Conservation (phyloP, 257 asterid genomes). For the Jacaranda copaia region DNA sequence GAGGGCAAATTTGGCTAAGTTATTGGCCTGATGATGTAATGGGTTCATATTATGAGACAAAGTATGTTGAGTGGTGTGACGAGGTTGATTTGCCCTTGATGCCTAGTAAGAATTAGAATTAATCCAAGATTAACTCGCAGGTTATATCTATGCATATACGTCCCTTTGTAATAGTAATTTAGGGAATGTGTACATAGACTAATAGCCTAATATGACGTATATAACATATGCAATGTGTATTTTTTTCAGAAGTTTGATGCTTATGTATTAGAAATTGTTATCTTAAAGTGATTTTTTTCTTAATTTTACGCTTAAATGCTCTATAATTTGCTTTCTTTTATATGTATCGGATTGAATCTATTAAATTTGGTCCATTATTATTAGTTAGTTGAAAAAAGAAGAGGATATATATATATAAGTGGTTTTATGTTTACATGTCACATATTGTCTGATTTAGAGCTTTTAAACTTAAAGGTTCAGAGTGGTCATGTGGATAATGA, state of each 20-base stretch:
- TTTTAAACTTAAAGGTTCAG: too few relatives aligned
- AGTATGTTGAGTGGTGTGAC: slow-evolving; percentile 84
- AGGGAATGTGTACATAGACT: background rate
- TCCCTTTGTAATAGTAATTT: background rate
- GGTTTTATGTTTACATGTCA: too few relatives aligned
- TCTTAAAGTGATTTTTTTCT: too few relatives aligned
- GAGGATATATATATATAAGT: too few relatives aligned
- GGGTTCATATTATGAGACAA: slow-evolving; percentile 63
- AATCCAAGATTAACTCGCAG: background rate
- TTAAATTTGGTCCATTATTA: too few relatives aligned
- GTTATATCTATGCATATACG: background rate
- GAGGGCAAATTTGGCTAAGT: slow-evolving; percentile 80
- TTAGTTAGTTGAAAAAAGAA: too few relatives aligned
- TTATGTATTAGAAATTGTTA: background rate
- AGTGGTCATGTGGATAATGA: too few relatives aligned
- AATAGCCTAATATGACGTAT: background rate
- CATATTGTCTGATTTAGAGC: too few relatives aligned
- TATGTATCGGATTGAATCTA: too few relatives aligned
- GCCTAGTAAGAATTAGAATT: slow-evolving; percentile 32
- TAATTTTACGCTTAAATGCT: too few relatives aligned
- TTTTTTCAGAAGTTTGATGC: background rate
- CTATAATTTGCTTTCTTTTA: too few relatives aligned
- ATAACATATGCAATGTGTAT: background rate
- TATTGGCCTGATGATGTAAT: slow-evolving; percentile 69
- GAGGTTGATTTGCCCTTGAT: slow-evolving; percentile 90